Evolutionary conservation across 164 flowering plant genomes (phyloP).

Genomic region (Cinnamomum micranthum): DNA sequence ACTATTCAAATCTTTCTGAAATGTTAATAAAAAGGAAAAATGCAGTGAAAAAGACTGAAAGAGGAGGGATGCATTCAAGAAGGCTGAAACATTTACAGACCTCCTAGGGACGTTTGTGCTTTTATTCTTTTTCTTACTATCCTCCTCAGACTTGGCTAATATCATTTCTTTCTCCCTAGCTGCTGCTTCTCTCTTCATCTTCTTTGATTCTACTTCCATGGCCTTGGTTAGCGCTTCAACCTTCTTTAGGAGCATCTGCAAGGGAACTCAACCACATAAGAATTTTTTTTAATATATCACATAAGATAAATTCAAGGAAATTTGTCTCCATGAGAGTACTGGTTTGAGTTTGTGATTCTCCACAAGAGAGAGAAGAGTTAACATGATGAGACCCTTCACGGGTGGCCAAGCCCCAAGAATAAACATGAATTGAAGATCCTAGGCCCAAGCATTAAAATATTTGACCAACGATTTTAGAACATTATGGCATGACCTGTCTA

Average conservation of each 20-base stretch:
- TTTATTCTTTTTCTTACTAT: slow-evolving; percentile 32
- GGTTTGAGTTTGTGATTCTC: not conserved
- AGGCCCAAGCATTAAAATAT: not conserved
- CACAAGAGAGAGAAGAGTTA: not conserved
- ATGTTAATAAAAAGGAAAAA: not conserved
- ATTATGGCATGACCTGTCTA: too few species aligned
- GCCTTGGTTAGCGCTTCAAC: slow-evolving; percentile 66
- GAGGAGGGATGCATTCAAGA: not conserved
- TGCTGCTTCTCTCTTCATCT: slow-evolving; percentile 60
- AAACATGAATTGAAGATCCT: not conserved
- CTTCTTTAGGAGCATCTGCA: slow-evolving; percentile 66
- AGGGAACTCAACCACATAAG: slow-evolving; percentile 6
- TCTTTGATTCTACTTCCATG: slow-evolving; percentile 69
- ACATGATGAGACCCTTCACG: not conserved
- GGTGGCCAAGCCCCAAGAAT: not conserved
- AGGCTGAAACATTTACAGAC: slow-evolving; percentile 16
- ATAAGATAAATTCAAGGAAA: too few species aligned
- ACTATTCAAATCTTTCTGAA: not conserved
- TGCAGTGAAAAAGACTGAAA: not conserved
- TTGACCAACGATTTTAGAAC: not conserved
- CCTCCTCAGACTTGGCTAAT: slow-evolving; percentile 31
- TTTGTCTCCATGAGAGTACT: not conserved
- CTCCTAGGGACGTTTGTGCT: slow-evolving; percentile 37
- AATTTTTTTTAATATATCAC: not conserved
- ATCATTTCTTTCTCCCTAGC: slow-evolving; percentile 55